Evolutionary conservation across 2,329 filamentous ascomycete species (phyloP), one percentile per base, ranked within the genome.

Genomic region (Pestalotiopsis sp.): DNA sequence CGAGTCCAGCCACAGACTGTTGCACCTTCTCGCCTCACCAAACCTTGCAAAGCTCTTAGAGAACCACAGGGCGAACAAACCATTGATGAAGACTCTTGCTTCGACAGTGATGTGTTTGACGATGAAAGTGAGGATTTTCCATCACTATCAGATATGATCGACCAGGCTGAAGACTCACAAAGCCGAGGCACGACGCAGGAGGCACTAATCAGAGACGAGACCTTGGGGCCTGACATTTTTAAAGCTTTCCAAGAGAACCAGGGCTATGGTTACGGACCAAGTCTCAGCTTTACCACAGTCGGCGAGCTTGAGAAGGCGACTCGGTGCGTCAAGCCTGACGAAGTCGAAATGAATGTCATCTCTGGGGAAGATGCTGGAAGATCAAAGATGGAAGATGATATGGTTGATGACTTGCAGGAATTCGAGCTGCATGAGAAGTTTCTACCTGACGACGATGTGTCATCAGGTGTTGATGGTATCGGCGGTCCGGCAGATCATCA

Each of bases 261-360:
- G 23, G 72, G 74, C 69, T 71, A 74, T 69, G 76, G 75, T 67
- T 72, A 70, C 71, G 71, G 75, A 52, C 69, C 75, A 36, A 74
- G 76, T 71, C 75, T 77, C 9, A 78, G 76, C 71, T 77, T 78
- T 65, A 77, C 76, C 61, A 77, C 74, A 4, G 70, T 75, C 12
- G 71, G 75, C 38, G 76, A 77, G 61, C 67, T 78, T 13, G 71
- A 73, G 59, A 76, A 76, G 57, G 74, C 74, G 25, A 74, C 75
- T 13, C 69, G 73, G 20, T 72, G 74, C 41, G 71, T 76, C 38
- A 73, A 73, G 64, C 67, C 74, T 4, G 31, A 63, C 13, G 36
- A 45, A 14, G 36, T 31, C 17, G 9, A 57, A 11, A n/a, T 66
- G 23, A 52, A 68, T n/a, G 49, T n/a, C 20, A 13, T 45, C 12